A percentile compares a stretch with the other conserved stretches of the same genome.
These are phyloP conservation scores for Xylariomycetidae sp. DNA, from an alignment of 2,329 filamentous ascomycete species.

Conservation along the genomic window DNA sequence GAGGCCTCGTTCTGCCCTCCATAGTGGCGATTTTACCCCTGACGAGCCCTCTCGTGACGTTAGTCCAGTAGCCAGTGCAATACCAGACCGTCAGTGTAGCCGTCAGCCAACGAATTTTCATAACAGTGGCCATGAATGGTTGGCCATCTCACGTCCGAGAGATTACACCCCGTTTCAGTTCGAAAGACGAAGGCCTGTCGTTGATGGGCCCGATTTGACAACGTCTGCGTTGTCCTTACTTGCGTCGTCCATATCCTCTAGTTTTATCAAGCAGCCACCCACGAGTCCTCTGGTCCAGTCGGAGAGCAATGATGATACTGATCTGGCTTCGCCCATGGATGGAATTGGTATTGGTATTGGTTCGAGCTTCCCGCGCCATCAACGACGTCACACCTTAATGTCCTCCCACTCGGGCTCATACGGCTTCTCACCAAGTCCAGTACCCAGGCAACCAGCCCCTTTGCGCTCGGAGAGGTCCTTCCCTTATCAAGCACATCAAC, in stretches of 20 bases:
- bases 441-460: conserved; percentile 30
- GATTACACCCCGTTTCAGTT: conserved; percentile 44
- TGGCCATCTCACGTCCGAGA: conserved; percentile 53
- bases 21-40: conserved; percentile 62
- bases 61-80: conserved; percentile 16
- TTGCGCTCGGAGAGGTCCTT: conserved; percentile 55
- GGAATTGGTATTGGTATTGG: conserved; percentile 49
- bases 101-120: no score
- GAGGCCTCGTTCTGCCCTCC: conserved; percentile 72
- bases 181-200: conserved; percentile 28
- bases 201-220: conserved; percentile 31
- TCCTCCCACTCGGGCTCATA: conserved; percentile 50
- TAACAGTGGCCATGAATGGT: conserved; percentile 35
- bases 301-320: conserved; percentile 75
- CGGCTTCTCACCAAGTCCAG: conserved; percentile 32
- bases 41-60: conserved; percentile 26
- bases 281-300: conserved; percentile 91
- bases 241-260: conserved; percentile 70
- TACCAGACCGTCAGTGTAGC: no score
- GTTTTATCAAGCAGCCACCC: conserved; percentile 79
- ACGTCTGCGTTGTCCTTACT: conserved; percentile 53
- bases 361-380: conserved; percentile 29
- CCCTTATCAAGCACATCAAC: conserved; percentile 74
- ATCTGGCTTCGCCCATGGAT: conserved; percentile 53
- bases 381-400: conserved; percentile 68